Percentiles rank a stretch among this genome's conserved stretches.
Evolutionary conservation across 2,329 filamentous ascomycete genomes (phyloP).

Genomic region (Penicillium crustosum): DNA sequence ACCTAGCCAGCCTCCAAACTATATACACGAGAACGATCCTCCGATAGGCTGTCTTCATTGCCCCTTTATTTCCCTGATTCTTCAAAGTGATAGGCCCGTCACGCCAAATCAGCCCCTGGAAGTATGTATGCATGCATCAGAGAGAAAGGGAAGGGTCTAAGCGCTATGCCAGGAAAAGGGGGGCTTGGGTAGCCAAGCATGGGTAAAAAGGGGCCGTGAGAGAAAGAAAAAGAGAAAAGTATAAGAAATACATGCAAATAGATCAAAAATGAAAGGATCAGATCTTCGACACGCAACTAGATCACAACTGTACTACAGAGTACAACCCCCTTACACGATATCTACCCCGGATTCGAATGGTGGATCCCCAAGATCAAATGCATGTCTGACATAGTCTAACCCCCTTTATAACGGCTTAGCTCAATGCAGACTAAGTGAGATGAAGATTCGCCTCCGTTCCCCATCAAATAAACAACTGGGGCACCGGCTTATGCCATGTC

Average conservation of each 20-base stretch:
- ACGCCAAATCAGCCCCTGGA: not conserved
- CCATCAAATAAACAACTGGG: slow-evolving; percentile 15
- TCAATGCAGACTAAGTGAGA: not conserved
- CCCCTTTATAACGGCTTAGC: no score
- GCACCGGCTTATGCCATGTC: not conserved
- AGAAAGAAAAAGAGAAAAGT: not conserved
- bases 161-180: not conserved
- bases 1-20: not conserved
- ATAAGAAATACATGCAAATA: not conserved
- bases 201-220: not conserved
- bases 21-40: not conserved
- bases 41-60: not conserved
- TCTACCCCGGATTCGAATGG: slow-evolving; percentile 16
- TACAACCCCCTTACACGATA: not conserved
- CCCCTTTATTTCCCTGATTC: not conserved
- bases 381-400: not conserved
- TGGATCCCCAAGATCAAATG: not conserved
- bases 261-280: not conserved
- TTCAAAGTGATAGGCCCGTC: not conserved
- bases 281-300: not conserved
- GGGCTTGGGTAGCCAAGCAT: not conserved
- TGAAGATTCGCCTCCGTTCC: slow-evolving; percentile 6
- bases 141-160: not conserved
- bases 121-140: not conserved
- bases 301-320: not conserved